Base-by-base conservation (phyloP, 1,284 basidiomycete species). In the Mycosarcoma mackinlayi region DNA sequence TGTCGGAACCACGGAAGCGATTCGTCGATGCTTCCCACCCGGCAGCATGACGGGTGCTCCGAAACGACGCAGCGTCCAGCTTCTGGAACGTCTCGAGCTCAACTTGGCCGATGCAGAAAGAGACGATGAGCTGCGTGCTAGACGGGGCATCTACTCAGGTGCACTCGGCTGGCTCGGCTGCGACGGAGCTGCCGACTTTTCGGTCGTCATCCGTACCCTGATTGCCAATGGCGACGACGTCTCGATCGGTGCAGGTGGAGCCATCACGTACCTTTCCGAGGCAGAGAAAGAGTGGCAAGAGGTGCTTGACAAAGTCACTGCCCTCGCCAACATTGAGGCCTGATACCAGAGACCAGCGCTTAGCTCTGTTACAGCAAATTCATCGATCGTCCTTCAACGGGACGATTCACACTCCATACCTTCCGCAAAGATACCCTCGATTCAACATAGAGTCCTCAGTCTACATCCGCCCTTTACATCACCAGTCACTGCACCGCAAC, bases 11-110 rank as follows among this genome's bases (percentile, higher is more conserved):
- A 91, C 92, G 85, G 89, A 94, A 73, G 89, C 92, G 11, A 85
- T 96, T 50, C 87, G 87, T 66, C 84, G 87, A 37, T 92, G 92
- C 34, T 78, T 81, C 45, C 75, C 73, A 47, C 58, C 77, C 90
- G 93, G 93, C 1, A 94, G 92, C 70, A 98, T 98, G 94, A 98
- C 95, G 0, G 94, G 95, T 18, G 95, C 95, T 0, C 95, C 94
- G 0, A 98, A 98, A 84, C 90, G 94, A 69, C 89, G 94, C 18
- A 93, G 91, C 48, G 91, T 97, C 1, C 91, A 95, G 83, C 90
- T 98, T 28, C 86, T 98, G 1, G 91, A 93, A 73, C 86, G 85
- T 1, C 87, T 97, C 6, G 95, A 98, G 82, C 72, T 66, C 10
- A 63, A 68, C 19, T 54, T 44, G 3, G 56, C 42, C 31, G 56